phyloP scores from a whole-genome alignment of 2,329 filamentous ascomycete genomes.

The Bipolaris victoriae region DNA sequence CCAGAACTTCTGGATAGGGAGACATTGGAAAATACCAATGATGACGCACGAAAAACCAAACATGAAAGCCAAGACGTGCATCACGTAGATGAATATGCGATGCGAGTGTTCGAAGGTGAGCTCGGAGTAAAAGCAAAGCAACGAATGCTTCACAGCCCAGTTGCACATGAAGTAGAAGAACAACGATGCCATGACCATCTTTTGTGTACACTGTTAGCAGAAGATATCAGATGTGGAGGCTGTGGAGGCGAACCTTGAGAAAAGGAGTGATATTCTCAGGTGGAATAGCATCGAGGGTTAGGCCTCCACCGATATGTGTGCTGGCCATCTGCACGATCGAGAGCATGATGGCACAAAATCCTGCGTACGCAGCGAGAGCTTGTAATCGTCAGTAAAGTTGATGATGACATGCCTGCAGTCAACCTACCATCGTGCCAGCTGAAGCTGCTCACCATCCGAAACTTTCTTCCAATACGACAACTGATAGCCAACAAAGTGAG shows the following conservation, averaged over 20 bases:
- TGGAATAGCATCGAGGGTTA: constrained; percentile 19
- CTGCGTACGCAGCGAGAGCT: constrained; percentile 34
- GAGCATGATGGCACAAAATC: constrained; percentile 32
- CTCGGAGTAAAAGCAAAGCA: constrained; percentile 50
- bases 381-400: constrained; percentile 7
- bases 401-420: not conserved
- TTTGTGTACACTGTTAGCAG: not conserved
- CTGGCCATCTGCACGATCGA: constrained; percentile 33
- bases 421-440: constrained; percentile 37
- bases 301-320: constrained; percentile 32
- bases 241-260: constrained; percentile 15
- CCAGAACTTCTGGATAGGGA: constrained; percentile 46
- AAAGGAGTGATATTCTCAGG: constrained; percentile 16
- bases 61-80: constrained; percentile 43
- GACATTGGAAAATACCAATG: constrained; percentile 47
- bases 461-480: constrained; percentile 31
- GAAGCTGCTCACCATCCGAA: constrained; percentile 31
- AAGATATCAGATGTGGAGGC: too few species aligned
- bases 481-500: constrained; percentile 32
- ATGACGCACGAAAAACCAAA: constrained; percentile 46
- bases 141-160: constrained; percentile 50
- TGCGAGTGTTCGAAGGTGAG: constrained; percentile 38
- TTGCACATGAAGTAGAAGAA: constrained; percentile 51
- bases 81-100: constrained; percentile 38
- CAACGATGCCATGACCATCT: constrained; percentile 32